Evolutionary conservation across 2,329 filamentous ascomycete species (phyloP).

Genomic region (Sporothrix variecibatus): DNA sequence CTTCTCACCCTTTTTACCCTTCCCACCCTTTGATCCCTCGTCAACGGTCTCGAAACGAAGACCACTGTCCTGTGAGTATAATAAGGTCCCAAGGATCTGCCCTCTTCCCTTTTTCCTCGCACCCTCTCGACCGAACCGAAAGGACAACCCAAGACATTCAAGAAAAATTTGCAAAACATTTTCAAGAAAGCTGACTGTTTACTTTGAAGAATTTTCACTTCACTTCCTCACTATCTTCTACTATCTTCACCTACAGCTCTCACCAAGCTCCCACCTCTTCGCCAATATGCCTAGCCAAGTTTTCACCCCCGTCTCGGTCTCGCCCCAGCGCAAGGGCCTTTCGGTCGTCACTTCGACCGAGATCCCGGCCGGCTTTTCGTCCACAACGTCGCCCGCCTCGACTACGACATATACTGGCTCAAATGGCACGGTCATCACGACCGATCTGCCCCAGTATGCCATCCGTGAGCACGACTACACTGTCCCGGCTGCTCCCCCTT

Average conservation of each 20-base stretch:
- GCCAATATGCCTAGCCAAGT: constrained; percentile 46
- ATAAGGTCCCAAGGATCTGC: constrained; percentile 1
- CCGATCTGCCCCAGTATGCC: constrained; percentile 51
- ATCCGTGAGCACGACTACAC: constrained; percentile 62
- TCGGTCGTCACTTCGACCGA: constrained; percentile 52
- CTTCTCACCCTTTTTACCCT: neutral
- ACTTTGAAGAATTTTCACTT: neutral
- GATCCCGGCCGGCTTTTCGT: constrained; percentile 55
- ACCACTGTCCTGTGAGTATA: constrained; percentile 9
- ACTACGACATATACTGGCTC: neutral
- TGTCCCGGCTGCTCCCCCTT: constrained; percentile 65
- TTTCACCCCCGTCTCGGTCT: constrained; percentile 51
- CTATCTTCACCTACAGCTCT: constrained; percentile 14
- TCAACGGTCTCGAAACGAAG: neutral
- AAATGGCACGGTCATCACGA: constrained; percentile 40
- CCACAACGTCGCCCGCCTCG: constrained; percentile 39
- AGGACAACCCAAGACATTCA: neutral
- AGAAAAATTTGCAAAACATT: neutral
- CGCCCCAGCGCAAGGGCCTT: constrained; percentile 49
- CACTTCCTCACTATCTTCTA: neutral
- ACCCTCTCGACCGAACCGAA: neutral
- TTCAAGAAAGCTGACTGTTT: constrained; percentile 14
- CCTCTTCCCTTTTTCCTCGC: neutral
- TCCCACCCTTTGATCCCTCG: neutral
- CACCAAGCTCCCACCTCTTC: neutral